Evolutionary conservation across 129 eudicot genomes (phyloP).

Genomic region (Flaveria trinervia): DNA sequence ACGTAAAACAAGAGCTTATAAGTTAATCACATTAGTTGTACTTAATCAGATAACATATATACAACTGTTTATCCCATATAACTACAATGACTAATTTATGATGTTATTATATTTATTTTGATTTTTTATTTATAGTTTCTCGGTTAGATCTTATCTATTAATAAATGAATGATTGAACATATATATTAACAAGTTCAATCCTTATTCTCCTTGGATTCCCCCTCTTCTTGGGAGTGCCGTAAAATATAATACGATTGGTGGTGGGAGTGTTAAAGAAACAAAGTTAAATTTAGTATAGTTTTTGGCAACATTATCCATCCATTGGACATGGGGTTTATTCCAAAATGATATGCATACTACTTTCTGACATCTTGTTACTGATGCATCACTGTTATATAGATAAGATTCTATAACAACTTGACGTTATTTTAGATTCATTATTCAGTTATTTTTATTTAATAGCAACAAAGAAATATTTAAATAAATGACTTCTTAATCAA

Average conservation of each 20-base stretch:
- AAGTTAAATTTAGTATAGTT: constrained; percentile 8
- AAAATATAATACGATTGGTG: constrained; percentile 2
- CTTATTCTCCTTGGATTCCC: constrained; percentile 2
- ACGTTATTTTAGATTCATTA: neutral
- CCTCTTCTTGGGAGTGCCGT: neutral
- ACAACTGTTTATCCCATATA: too few species aligned
- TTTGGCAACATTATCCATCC: constrained; percentile 29
- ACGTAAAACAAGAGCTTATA: too few species aligned
- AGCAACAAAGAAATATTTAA: too few species aligned
- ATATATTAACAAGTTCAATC: neutral
- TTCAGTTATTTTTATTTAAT: too few species aligned
- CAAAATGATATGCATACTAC: constrained; percentile 27
- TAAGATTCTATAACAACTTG: constrained; percentile 26
- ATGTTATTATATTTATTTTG: too few species aligned
- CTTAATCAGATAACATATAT: too few species aligned
- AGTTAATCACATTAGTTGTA: too few species aligned
- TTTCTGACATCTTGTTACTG: constrained; percentile 28
- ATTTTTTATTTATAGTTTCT: too few species aligned
- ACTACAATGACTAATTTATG: too few species aligned
- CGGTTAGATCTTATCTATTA: neutral
- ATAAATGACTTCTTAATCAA: neutral
- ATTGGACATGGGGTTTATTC: constrained; percentile 28
- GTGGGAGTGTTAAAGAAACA: neutral
- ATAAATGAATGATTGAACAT: neutral
- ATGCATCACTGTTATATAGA: constrained; percentile 27